Evolutionary conservation across 2,329 filamentous ascomycete species (phyloP).

Genomic region (Aspergillus felis): DNA sequence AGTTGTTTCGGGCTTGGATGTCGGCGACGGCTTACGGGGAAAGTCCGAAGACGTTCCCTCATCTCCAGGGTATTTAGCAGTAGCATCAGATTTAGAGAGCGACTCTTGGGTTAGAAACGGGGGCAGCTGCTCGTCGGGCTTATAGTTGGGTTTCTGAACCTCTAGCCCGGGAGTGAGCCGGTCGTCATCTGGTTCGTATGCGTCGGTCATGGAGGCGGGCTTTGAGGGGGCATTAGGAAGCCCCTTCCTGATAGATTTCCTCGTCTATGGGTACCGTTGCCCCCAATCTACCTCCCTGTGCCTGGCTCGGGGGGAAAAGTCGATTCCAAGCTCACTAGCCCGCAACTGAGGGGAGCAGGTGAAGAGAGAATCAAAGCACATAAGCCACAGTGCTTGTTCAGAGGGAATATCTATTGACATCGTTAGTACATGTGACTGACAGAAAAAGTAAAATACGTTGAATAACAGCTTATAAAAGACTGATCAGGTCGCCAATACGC

Average conservation of each 20-base stretch:
- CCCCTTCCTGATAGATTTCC: conserved; percentile 6
- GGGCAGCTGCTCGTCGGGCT: conserved; percentile 27
- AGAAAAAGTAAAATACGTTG: not conserved
- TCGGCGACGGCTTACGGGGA: conserved; percentile 35
- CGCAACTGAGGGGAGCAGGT: not conserved
- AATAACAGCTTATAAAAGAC: not conserved
- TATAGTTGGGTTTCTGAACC: conserved; percentile 28
- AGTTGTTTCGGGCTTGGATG: conserved; percentile 44
- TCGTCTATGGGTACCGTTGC: not conserved
- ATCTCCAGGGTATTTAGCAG: conserved; percentile 18
- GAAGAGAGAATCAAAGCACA: not conserved
- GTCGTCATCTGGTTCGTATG: conserved; percentile 41
- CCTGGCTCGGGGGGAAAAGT: not conserved
- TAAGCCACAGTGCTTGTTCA: not conserved
- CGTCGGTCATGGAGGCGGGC: conserved; percentile 34
- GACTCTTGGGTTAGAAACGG: conserved; percentile 27
- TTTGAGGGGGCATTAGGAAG: conserved; percentile 27
- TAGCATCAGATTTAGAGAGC: conserved; percentile 16
- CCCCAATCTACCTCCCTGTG: not conserved
- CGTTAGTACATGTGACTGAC: not conserved
- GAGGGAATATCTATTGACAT: not conserved
- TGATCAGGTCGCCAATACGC: not conserved
- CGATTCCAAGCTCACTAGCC: not conserved
- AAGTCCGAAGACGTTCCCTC: conserved; percentile 29
- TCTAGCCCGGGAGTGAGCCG: conserved; percentile 36